Conservation (phyloP, 345 rosid genomes). For the Citrus medica region DNA sequence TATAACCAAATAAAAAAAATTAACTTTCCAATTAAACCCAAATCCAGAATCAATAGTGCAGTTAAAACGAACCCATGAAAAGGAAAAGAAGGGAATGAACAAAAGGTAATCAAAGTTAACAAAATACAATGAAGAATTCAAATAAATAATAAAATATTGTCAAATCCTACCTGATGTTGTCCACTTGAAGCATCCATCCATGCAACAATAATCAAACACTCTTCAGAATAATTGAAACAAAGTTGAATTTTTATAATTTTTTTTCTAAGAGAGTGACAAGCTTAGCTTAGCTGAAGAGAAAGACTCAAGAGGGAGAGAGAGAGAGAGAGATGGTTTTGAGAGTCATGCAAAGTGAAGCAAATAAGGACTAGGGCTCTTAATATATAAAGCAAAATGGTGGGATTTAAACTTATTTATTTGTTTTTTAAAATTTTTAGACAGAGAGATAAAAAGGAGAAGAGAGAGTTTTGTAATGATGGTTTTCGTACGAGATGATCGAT, state of each 20-base stretch:
- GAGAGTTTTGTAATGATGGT: constrained; percentile 21
- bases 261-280: neutral
- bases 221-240: constrained; percentile 12
- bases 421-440: neutral
- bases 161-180: constrained; percentile 45
- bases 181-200: constrained; percentile 66
- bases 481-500: constrained; percentile 29
- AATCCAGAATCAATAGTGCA: neutral
- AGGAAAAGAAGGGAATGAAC: neutral
- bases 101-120: neutral
- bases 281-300: neutral
- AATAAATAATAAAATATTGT: neutral
- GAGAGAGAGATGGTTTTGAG: neutral
- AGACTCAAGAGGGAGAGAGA: neutral
- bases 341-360: constrained; percentile 31
- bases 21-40: neutral
- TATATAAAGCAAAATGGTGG: constrained; percentile 39
- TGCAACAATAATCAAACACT: constrained; percentile 26
- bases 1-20: neutral
- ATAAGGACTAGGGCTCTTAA: constrained; percentile 15
- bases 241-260: neutral
- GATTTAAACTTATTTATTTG: too few species aligned
- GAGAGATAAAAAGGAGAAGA: neutral
- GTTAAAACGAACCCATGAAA: neutral
- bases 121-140: neutral